These are phyloP conservation scores for Plantago lanceolata DNA, from an alignment of 305 asterid species.

Conservation along the genomic window DNA sequence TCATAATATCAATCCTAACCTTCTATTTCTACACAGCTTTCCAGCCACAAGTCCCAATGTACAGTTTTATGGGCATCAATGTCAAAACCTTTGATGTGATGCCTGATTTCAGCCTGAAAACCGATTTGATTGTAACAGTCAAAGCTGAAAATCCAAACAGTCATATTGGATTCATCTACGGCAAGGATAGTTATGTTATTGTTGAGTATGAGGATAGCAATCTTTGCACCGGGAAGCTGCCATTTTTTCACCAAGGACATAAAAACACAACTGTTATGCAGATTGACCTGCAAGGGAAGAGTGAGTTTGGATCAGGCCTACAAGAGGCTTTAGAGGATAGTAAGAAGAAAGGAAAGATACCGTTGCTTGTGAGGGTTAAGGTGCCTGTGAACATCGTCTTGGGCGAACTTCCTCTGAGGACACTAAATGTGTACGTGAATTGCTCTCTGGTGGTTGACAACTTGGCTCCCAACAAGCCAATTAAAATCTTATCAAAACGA, in stretches of 20 bases:
- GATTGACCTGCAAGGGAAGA: constrained; percentile 40
- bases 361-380: constrained; percentile 43
- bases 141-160: constrained; percentile 47
- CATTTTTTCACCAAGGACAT: constrained; percentile 42
- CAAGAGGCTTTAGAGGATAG: constrained; percentile 38
- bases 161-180: constrained; percentile 38
- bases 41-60: constrained; percentile 42
- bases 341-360: constrained; percentile 32
- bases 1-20: constrained; percentile 16
- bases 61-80: constrained; percentile 36
- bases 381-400: constrained; percentile 39
- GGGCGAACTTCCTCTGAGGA: constrained; percentile 22
- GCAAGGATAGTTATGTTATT: constrained; percentile 25
- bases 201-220: constrained; percentile 28
- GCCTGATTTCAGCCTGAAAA: constrained; percentile 45
- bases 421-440: constrained; percentile 33
- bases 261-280: constrained; percentile 32
- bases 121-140: constrained; percentile 31
- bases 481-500: constrained; percentile 35
- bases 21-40: constrained; percentile 32
- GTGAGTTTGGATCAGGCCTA: constrained; percentile 40
- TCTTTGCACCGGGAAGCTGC: constrained; percentile 42
- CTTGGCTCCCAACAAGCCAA: constrained; percentile 40
- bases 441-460: constrained; percentile 46
- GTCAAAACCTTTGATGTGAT: constrained; percentile 37